Percentiles rank a stretch among this genome's conserved stretches.
Conservation (phyloP, 257 asterid genomes). For the Solanum chilense region DNA sequence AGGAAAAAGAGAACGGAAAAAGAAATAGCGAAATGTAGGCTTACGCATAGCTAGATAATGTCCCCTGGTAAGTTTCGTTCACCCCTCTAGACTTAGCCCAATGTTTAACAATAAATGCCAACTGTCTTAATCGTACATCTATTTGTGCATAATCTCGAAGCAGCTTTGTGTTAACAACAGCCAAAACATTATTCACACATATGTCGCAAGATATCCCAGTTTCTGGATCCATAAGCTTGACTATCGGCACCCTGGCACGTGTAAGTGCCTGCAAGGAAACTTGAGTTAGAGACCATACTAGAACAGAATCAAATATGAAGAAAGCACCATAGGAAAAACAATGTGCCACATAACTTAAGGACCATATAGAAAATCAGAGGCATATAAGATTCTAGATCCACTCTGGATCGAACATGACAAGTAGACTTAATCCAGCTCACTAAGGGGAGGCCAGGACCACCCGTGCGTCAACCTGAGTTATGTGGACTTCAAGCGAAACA, state of each 20-base stretch:
- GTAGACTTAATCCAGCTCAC: background rate
- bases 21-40: conserved; percentile 13
- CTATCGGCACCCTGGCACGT: conserved; percentile 95
- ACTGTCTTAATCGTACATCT: conserved; percentile 73
- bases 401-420: background rate
- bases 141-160: conserved; percentile 81
- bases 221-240: conserved; percentile 93
- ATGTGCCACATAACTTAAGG: background rate
- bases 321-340: background rate
- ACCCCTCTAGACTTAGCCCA: conserved; percentile 97
- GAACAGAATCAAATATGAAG: background rate
- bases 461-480: background rate
- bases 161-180: conserved; percentile 86
- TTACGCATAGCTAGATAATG: conserved; percentile 97
- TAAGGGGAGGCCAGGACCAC: background rate
- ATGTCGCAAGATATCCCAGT: conserved; percentile 88
- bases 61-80: conserved; percentile 85
- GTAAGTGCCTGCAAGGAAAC: conserved; percentile 67
- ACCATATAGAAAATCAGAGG: background rate
- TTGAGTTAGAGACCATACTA: background rate
- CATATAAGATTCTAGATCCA: background rate
- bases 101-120: conserved; percentile 90
- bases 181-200: conserved; percentile 79
- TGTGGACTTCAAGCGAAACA: background rate
- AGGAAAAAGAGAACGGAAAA: background rate